Base-by-base conservation (phyloP, 768 basidiomycete genomes). In the Hydnomerulius pinastri region DNA sequence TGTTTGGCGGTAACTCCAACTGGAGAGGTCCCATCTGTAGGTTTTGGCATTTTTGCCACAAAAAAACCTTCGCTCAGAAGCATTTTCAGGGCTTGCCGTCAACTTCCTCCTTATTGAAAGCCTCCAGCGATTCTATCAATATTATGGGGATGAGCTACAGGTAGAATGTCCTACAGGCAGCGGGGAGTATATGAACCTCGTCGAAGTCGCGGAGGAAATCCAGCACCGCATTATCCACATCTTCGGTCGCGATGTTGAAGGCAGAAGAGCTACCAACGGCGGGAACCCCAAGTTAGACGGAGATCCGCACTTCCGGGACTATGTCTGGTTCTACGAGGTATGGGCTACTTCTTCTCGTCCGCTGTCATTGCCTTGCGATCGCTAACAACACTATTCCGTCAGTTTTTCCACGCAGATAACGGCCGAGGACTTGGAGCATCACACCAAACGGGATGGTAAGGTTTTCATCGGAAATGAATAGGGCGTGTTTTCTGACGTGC, bases 211-310 rank as follows among this genome's bases (percentile, higher is more conserved):
- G 5, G 96, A 98, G 62, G 97, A 99, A 69, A 94, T 99, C 48
- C 97, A 98, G 69, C 96, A 98, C 65, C 87, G 97, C n/a, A 85
- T 98, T 54, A 99, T 98, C 48, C 94, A 98, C 68, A 93, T 99
- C 60, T 99, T 99, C 62, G 86, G 91, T n/a, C 84, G 94, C 23
- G 96, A 99, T 64, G 68, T 81, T 54, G 80, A 91, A 52, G 94
- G 95, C 9, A 79, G 82, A 53, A 78, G 97, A 33, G 94, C 97
- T 0, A 89, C 87, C 15, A 98, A 99, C 63, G 97, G 95, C 17
- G 92, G 92, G 6, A 88, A 88, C 62, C 76, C 81, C 29, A 90
- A 86, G 66, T 72, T 99, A 56, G 91, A 99, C 68, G 77, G 80
- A 50, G 97, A 99, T 67, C 92, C 94, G 13, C 81, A 97, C 73